Evolutionary conservation across 1,284 basidiomycete genomes (phyloP), one percentile per base, ranked within the genome.

Genomic region (Fomitopsis betulina): DNA sequence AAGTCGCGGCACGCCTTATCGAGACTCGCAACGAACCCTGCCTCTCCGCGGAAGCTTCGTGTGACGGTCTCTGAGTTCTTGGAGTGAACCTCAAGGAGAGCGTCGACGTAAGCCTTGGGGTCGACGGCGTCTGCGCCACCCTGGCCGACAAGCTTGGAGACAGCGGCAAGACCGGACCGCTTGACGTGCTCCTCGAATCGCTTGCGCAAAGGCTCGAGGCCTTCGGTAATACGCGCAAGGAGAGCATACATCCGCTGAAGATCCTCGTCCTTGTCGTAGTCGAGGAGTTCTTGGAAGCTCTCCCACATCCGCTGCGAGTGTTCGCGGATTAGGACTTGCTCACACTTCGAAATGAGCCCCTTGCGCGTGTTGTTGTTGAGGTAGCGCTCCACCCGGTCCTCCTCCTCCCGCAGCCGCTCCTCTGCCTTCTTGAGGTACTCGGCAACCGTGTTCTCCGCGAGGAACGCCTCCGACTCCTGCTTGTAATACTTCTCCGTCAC

Each of bases 351-450:
- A 69, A 98, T 87, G 58, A 99, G 85, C 69, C 87, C 82, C 73
- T 92, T 93, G 66, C 91, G 85, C 8, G 95, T 96, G 68, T 86
- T 86, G 39, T 86, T 89, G 74, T 98, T 93, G 62, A 99, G 80
- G 74, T 98, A 98, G 56, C 96, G 82, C 72, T 97, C 95, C 39
- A 99, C 94, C 39, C 97, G 86, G 65, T 96, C 93, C 71, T 96
- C 94, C 71, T 99, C 97, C 74, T 99, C 96, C 60, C 87, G 84
- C 58, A 99, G 77, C 32, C 97, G 85, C 66, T 89, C 88, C 70
- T 98, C 96, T 2, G 94, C 97, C 76, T 95, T 96, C 80, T 91
- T 95, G 74, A 99, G 84, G 75, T 99, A 99, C 73, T 99, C 97
- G 25, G 94, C 92, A 37, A 98, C 93, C 50, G 86, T 91, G 74